These are phyloP conservation scores for Lavandula angustifolia DNA, from an alignment of 257 asterid genomes.

Conservation along the genomic window DNA sequence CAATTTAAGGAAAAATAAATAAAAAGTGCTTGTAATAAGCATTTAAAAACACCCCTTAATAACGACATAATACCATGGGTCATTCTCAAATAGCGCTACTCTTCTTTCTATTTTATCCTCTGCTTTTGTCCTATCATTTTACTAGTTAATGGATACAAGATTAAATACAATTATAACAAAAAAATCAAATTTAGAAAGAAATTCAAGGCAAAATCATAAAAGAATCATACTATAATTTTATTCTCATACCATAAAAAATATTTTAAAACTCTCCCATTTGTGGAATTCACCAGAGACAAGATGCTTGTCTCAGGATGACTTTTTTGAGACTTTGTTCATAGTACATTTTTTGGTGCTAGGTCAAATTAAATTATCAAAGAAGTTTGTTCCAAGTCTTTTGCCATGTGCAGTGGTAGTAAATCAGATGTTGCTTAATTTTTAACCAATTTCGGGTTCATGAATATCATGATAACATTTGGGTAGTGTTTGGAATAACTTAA, in stretches of 20 bases:
- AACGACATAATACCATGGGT: slow-evolving; percentile 36
- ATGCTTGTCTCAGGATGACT: slow-evolving; percentile 38
- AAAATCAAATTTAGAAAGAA: background rate
- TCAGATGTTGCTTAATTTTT: slow-evolving; percentile 24
- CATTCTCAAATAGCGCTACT: slow-evolving; percentile 30
- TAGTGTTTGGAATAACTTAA: no score
- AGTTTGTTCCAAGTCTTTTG: slow-evolving; percentile 17
- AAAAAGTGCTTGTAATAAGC: no score
- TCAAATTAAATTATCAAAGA: slow-evolving; percentile 10
- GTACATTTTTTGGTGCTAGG: slow-evolving; percentile 38
- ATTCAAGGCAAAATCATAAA: background rate
- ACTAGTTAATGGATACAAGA: background rate
- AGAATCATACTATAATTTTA: background rate
- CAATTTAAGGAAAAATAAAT: no score
- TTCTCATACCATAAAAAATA: background rate
- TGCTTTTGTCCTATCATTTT: background rate
- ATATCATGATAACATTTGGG: slow-evolving; percentile 18
- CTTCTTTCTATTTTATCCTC: background rate
- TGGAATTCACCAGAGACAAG: slow-evolving; percentile 34
- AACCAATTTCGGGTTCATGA: slow-evolving; percentile 23
- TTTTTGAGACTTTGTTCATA: slow-evolving; percentile 28
- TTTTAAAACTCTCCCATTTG: slow-evolving; percentile 31
- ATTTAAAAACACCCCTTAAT: slow-evolving; percentile 9
- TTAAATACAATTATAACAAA: background rate
- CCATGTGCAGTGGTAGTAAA: slow-evolving; percentile 38